Evolutionary conservation across 2,329 filamentous ascomycete genomes (phyloP).

Genomic region (Calonectria pauciramosa): DNA sequence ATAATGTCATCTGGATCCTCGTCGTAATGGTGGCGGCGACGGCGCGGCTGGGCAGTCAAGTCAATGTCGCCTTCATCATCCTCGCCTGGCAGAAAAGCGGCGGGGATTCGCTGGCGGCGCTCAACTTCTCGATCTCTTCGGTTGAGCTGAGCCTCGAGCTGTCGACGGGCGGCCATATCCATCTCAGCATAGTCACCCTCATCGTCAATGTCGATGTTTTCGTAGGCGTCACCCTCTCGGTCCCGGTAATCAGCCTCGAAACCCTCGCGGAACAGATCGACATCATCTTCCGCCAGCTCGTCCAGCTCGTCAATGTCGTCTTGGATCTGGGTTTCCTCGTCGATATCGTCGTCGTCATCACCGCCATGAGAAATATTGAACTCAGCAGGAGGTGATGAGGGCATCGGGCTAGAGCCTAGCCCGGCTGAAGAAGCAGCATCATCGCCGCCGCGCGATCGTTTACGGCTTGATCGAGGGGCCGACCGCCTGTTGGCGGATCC

Average conservation of each 20-base stretch:
- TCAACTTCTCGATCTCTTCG: conserved; percentile 80
- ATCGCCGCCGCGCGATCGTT: conserved; percentile 67
- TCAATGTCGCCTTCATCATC: conserved; percentile 89
- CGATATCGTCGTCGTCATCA: conserved; percentile 79
- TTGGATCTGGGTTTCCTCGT: conserved; percentile 79
- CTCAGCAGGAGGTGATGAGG: conserved; percentile 73
- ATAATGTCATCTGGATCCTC: conserved; percentile 95
- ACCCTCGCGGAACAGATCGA: conserved; percentile 82
- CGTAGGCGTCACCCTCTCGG: conserved; percentile 78
- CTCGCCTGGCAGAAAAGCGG: conserved; percentile 83
- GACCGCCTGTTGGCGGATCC: conserved; percentile 86
- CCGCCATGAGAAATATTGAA: conserved; percentile 75
- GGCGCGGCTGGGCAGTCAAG: conserved; percentile 85
- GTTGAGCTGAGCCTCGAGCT: conserved; percentile 80
- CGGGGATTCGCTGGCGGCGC: conserved; percentile 75
- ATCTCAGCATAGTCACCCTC: conserved; percentile 81
- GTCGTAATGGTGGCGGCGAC: conserved; percentile 91
- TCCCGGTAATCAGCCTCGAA: conserved; percentile 80
- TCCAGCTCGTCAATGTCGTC: conserved; percentile 84
- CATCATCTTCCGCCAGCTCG: conserved; percentile 84
- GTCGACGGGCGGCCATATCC: conserved; percentile 74
- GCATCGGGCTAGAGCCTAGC: conserved; percentile 72
- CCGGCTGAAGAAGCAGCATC: conserved; percentile 66
- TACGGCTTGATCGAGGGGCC: conserved; percentile 64
- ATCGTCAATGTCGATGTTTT: conserved; percentile 81